phyloP scores from a whole-genome alignment of 768 basidiomycete genomes.

The Russula sp. region DNA sequence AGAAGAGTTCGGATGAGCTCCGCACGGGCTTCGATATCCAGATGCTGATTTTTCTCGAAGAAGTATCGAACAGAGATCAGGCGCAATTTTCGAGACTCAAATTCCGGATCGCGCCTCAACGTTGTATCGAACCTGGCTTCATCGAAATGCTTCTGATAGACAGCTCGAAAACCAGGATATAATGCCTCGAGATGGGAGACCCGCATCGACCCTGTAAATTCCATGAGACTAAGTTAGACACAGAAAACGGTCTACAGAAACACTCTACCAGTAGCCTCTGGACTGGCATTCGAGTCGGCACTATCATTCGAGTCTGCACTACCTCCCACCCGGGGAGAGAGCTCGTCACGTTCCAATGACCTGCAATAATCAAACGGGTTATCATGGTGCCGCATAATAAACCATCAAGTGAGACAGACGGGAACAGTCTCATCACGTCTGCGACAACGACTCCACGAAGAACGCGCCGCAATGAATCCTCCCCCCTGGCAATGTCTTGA shows the following conservation, averaged over 20 bases:
- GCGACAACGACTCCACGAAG: constrained; percentile 1
- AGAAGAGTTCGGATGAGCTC: constrained; percentile 1
- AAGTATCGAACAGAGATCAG: constrained; percentile 2
- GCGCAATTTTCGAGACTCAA: constrained; percentile 8
- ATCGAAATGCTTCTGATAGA: constrained; percentile 1
- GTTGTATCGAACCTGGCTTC: not conserved
- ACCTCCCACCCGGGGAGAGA: not conserved
- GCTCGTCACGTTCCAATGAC: constrained; percentile 2
- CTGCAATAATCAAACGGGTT: not conserved
- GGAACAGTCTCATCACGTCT: constrained; percentile 4
- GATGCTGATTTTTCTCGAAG: not conserved
- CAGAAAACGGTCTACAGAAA: not conserved
- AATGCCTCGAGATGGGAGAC: constrained; percentile 6
- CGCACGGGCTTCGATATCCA: not conserved
- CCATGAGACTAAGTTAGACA: not conserved
- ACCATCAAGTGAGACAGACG: not conserved
- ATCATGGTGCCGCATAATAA: not conserved
- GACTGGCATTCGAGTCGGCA: too few relatives aligned
- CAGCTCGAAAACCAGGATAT: not conserved
- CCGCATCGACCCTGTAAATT: not conserved
- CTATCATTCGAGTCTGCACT: not conserved
- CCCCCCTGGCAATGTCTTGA: not conserved
- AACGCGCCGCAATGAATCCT: not conserved
- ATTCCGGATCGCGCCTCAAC: not conserved
- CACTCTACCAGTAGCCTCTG: not conserved